phyloP scores from a whole-genome alignment of 139 green algal genomes.

The Chlorella sp. region DNA sequence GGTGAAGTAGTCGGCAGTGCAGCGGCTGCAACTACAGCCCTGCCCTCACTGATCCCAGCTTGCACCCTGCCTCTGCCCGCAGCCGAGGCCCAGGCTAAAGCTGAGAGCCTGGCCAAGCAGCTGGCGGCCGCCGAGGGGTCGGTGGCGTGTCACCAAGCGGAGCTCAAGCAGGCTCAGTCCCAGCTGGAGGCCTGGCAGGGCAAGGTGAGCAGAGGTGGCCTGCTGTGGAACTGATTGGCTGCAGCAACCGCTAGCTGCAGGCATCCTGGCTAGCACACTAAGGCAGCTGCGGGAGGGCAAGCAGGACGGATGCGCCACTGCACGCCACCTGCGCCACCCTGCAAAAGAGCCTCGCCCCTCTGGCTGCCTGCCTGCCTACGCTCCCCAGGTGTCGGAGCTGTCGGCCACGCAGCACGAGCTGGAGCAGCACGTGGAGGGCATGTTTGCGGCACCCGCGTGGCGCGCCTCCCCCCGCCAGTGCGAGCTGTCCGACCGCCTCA shows the following conservation, averaged over 20 bases:
- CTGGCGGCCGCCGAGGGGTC: not conserved
- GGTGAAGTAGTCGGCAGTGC: too few species aligned
- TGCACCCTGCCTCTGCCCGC: too few species aligned
- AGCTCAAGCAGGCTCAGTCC: not conserved
- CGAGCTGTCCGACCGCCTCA: not conserved
- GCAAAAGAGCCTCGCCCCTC: too few species aligned
- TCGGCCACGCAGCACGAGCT: not conserved
- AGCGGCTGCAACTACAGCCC: too few species aligned
- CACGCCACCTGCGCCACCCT: too few species aligned
- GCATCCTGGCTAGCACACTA: too few species aligned
- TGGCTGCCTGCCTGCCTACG: too few species aligned
- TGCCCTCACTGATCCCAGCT: too few species aligned
- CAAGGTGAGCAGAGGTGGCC: not conserved
- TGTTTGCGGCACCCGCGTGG: conserved; percentile 15
- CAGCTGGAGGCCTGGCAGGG: conserved; percentile 2
- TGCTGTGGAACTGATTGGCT: too few species aligned
- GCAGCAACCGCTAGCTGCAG: too few species aligned
- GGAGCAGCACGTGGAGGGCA: not conserved
- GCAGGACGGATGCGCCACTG: too few species aligned
- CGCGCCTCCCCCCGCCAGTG: not conserved
- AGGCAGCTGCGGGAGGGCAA: too few species aligned
- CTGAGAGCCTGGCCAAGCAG: not conserved
- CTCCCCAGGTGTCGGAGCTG: conserved; percentile 1
- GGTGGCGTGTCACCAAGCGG: not conserved
- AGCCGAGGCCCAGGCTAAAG: not conserved